Evolutionary conservation across 768 basidiomycete genomes (phyloP).

Genomic region (Leccinum longicurvipes): DNA sequence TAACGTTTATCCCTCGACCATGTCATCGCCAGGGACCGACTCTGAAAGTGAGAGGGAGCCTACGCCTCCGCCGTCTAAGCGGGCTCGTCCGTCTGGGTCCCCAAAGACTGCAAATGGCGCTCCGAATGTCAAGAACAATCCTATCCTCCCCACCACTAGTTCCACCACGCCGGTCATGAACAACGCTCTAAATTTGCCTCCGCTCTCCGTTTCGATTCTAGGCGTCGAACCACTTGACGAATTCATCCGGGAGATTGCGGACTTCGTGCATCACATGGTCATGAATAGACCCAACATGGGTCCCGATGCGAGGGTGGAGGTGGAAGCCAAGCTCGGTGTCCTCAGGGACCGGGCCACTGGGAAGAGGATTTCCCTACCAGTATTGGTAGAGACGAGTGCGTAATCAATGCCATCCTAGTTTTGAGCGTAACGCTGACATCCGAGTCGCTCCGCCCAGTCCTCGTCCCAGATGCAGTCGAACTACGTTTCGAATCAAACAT

Average conservation of each 20-base stretch:
- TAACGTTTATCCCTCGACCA: constrained; percentile 12
- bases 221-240: constrained; percentile 91
- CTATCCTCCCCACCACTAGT: constrained; percentile 8
- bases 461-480: constrained; percentile 58
- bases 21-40: constrained; percentile 28
- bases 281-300: constrained; percentile 52
- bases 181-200: constrained; percentile 42
- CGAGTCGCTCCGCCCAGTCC: constrained; percentile 52
- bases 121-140: constrained; percentile 21
- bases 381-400: constrained; percentile 83
- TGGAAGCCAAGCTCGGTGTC: constrained; percentile 88
- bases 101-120: constrained; percentile 23
- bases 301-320: constrained; percentile 57
- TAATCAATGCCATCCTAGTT: constrained; percentile 14
- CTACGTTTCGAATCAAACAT: constrained; percentile 91
- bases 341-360: constrained; percentile 56
- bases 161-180: constrained; percentile 22
- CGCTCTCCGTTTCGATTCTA: constrained; percentile 76
- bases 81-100: constrained; percentile 35
- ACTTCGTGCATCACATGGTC: constrained; percentile 80
- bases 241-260: constrained; percentile 87
- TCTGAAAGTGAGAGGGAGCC: constrained; percentile 27
- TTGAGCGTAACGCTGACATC: constrained; percentile 3
- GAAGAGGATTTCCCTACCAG: constrained; percentile 62
- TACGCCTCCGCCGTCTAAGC: constrained; percentile 36